phyloP scores from a whole-genome alignment of 164 flowering plant species.

The Sedum album region DNA sequence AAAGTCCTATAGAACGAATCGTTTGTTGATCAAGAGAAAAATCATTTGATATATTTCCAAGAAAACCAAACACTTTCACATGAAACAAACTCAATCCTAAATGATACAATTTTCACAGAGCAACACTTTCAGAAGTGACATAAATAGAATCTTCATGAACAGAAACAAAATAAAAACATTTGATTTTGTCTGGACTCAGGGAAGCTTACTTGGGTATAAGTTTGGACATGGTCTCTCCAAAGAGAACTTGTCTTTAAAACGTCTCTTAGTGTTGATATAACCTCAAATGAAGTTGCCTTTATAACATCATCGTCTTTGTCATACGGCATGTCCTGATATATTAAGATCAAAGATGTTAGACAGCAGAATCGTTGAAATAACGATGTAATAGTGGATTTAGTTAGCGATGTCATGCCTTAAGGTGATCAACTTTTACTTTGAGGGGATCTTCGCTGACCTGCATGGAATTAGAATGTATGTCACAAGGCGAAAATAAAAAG shows the following conservation, averaged over 20 bases:
- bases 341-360: slow-evolving; percentile 8
- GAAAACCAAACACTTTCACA: not conserved
- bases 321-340: slow-evolving; percentile 71
- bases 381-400: not conserved
- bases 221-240: slow-evolving; percentile 95
- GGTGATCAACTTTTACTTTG: no score
- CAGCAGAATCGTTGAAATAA: not conserved
- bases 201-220: no score
- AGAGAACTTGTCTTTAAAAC: slow-evolving; percentile 79
- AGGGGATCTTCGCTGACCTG: no score
- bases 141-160: not conserved
- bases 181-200: slow-evolving; percentile 36
- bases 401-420: no score
- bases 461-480: no score
- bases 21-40: not conserved
- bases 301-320: no score
- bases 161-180: not conserved
- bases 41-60: not conserved
- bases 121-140: no score
- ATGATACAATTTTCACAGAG: no score
- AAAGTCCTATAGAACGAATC: no score
- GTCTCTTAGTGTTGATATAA: no score
- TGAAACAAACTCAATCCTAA: not conserved
- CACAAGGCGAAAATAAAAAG: not conserved
- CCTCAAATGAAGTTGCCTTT: no score